These are phyloP conservation scores for Monilinia vaccinii-corymbosi DNA, from an alignment of 2,329 filamentous ascomycete genomes.

Conservation along the genomic window DNA sequence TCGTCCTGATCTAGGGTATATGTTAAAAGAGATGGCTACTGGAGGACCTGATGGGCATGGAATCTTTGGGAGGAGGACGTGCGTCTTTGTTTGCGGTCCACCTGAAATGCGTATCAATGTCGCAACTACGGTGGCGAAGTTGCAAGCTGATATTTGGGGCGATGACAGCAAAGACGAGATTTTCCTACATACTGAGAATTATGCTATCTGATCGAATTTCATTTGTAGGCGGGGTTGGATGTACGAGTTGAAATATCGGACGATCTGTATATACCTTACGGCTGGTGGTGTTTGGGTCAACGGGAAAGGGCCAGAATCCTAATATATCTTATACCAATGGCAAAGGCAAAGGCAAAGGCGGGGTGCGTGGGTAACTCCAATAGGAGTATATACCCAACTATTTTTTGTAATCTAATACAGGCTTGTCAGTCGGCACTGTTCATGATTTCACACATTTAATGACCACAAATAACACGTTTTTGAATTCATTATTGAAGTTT, in stretches of 20 bases:
- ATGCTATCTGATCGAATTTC: conserved; percentile 55
- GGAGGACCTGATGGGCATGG: conserved; percentile 57
- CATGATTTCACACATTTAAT: conserved; percentile 5
- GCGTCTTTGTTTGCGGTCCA: conserved; percentile 89
- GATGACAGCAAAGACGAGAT: conserved; percentile 77
- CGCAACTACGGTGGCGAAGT: conserved; percentile 69
- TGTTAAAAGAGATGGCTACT: conserved; percentile 73
- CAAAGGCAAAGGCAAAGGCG: neutral
- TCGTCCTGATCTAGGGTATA: conserved; percentile 76
- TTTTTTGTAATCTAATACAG: conserved; percentile 7
- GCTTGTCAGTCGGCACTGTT: neutral
- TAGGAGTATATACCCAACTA: neutral
- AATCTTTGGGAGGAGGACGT: conserved; percentile 70
- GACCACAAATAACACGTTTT: neutral
- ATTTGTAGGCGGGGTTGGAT: neutral
- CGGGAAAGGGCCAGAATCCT: neutral
- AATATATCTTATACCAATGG: conserved; percentile 1
- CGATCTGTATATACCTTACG: neutral
- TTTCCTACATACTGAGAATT: conserved; percentile 91
- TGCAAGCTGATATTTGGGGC: conserved; percentile 78
- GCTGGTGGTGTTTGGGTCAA: neutral
- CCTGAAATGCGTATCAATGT: conserved; percentile 81
- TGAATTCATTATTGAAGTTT: neutral
- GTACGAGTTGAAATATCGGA: neutral
- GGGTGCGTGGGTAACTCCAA: neutral